These are phyloP conservation scores for Wickerhamomyces ciferrii DNA, from an alignment of 805 yeast genomes.

Conservation along the genomic window DNA sequence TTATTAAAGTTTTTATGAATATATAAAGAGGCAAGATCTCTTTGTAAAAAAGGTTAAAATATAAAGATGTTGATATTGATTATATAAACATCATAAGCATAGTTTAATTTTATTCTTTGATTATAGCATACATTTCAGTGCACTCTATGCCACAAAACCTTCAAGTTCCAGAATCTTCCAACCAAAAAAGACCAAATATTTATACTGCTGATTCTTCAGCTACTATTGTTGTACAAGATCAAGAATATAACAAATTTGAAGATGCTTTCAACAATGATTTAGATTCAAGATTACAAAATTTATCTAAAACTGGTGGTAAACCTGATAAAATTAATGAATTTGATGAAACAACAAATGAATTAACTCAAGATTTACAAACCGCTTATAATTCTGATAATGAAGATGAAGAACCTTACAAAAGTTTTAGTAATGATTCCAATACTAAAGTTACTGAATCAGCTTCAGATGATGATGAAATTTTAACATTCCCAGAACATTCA, in stretches of 20 bases:
- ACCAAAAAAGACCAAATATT: background rate
- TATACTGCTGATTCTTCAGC: background rate
- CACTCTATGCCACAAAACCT: background rate
- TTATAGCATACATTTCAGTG: background rate
- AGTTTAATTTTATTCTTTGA: no score
- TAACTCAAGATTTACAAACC: background rate
- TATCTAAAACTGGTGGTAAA: background rate
- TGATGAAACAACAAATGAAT: background rate
- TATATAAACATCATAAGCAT: no score
- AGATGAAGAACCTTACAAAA: no score
- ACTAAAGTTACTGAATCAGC: no score
- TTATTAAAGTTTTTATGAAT: no score
- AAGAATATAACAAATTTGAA: background rate
- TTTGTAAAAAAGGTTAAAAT: no score
- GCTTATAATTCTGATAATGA: background rate
- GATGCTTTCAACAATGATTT: background rate
- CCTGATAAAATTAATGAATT: background rate
- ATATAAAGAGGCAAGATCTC: background rate
- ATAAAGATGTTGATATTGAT: no score
- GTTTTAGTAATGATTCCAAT: no score
- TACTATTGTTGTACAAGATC: background rate
- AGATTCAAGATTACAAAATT: background rate
- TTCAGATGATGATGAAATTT: constrained; percentile 1
- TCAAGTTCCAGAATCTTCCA: background rate
- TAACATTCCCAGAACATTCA: constrained; percentile 48